phyloP scores from a whole-genome alignment of 345 rosid genomes.

The Hibiscus trionum region DNA sequence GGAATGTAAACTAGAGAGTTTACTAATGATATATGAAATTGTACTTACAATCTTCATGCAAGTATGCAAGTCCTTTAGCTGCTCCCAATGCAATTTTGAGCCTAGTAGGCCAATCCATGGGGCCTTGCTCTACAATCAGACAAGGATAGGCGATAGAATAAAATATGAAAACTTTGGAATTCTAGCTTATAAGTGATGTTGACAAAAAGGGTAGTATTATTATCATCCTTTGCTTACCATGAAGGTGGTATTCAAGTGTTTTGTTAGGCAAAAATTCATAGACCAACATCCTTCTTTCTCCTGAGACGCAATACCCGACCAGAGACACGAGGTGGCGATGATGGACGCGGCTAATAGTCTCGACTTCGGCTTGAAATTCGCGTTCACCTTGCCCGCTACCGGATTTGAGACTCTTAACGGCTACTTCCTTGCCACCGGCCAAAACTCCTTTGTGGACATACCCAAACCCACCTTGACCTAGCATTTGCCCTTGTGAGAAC shows the following conservation, averaged over 20 bases:
- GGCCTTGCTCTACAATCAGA: conserved; percentile 46
- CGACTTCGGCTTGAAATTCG: conserved; percentile 85
- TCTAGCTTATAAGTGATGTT: not conserved
- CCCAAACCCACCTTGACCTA: conserved; percentile 91
- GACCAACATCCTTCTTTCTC: conserved; percentile 41
- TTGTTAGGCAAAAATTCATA: conserved; percentile 7
- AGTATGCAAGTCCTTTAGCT: conserved; percentile 90
- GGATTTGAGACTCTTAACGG: conserved; percentile 70
- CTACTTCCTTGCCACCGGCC: conserved; percentile 74
- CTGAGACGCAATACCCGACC: conserved; percentile 68
- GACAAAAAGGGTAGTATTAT: not conserved
- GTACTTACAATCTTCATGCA: conserved; percentile 88
- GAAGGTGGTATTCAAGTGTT: conserved; percentile 11
- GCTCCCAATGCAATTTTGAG: conserved; percentile 78
- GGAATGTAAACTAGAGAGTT: not conserved
- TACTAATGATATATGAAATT: not conserved
- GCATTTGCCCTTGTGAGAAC: conserved; percentile 46
- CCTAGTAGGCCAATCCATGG: conserved; percentile 71
- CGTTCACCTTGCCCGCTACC: conserved; percentile 79
- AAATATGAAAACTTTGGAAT: not conserved
- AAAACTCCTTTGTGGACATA: conserved; percentile 73
- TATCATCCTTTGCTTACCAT: not conserved
- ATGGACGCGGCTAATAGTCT: conserved; percentile 86
- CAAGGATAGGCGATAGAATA: not conserved
- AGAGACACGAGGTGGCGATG: conserved; percentile 89